Evolutionary conservation across 2,329 filamentous ascomycete species (phyloP).

Genomic region (Trichoderma afroharzianum): DNA sequence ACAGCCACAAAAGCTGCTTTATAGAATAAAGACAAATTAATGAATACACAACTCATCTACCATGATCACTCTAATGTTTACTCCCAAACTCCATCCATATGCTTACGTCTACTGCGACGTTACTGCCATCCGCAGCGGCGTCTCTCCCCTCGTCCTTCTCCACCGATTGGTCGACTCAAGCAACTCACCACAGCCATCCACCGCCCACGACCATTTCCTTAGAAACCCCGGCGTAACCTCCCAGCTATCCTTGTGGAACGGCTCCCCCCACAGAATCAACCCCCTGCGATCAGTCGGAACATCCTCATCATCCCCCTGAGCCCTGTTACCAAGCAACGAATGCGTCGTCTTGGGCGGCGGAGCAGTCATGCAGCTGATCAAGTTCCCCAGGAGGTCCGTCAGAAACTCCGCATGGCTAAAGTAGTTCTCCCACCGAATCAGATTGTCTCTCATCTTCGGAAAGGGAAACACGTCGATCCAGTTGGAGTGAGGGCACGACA

Average conservation of each 20-base stretch:
- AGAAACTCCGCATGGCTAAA: conserved; percentile 37
- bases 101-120: not conserved
- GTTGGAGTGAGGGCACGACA: conserved; percentile 34
- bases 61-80: not conserved
- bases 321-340: not conserved
- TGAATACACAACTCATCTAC: not conserved
- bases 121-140: conserved; percentile 7
- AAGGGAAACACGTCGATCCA: conserved; percentile 43
- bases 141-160: conserved; percentile 23
- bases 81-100: not conserved
- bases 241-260: conserved; percentile 23
- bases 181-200: conserved; percentile 23
- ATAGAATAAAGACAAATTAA: not conserved
- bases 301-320: not conserved
- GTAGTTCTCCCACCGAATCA: conserved; percentile 34
- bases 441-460: conserved; percentile 36
- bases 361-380: conserved; percentile 3
- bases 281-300: conserved; percentile 11
- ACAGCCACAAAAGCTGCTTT: not conserved
- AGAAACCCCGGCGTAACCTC: conserved; percentile 25
- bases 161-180: conserved; percentile 23
- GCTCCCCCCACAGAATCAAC: conserved; percentile 26
- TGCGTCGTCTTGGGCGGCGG: not conserved
- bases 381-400: conserved; percentile 18
- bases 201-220: conserved; percentile 23